Percentiles rank a stretch among this genome's conserved stretches.
Evolutionary conservation across 2,329 filamentous ascomycete species (phyloP).

Genomic region (Claviceps sp.): DNA sequence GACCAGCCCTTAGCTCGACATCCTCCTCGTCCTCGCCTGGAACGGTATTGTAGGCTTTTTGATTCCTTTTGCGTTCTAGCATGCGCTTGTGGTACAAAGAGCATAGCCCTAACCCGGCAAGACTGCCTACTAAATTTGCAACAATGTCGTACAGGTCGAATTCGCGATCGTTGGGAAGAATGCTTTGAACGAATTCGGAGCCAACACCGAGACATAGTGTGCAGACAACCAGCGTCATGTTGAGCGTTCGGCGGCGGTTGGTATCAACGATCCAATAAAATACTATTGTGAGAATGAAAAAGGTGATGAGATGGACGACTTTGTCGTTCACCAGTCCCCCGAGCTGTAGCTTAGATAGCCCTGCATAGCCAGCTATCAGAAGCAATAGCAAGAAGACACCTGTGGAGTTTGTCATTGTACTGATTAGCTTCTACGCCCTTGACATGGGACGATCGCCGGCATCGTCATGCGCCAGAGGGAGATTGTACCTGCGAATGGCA

Average conservation of each 20-base stretch:
- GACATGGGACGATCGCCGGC: background rate
- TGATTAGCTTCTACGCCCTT: background rate
- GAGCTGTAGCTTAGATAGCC: slow-evolving; percentile 53
- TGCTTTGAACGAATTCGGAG: slow-evolving; percentile 61
- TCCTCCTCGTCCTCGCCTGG: slow-evolving; percentile 52
- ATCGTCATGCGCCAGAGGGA: background rate
- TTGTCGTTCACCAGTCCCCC: slow-evolving; percentile 67
- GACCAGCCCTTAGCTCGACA: slow-evolving; percentile 63
- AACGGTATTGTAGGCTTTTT: slow-evolving; percentile 58
- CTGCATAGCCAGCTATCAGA: slow-evolving; percentile 63
- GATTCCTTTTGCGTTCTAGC: slow-evolving; percentile 71
- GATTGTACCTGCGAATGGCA: slow-evolving; percentile 3
- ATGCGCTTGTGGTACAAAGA: slow-evolving; percentile 93
- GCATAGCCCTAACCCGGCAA: slow-evolving; percentile 58
- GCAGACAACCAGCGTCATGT: slow-evolving; percentile 71
- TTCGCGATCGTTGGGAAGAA: slow-evolving; percentile 58
- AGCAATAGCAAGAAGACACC: slow-evolving; percentile 58
- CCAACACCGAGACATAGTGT: slow-evolving; percentile 58
- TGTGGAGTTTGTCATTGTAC: slow-evolving; percentile 21
- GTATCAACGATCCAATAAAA: slow-evolving; percentile 99
- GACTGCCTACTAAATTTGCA: slow-evolving; percentile 73
- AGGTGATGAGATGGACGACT: slow-evolving; percentile 70
- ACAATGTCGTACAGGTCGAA: slow-evolving; percentile 76
- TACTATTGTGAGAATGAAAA: slow-evolving; percentile 72
- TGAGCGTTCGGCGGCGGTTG: slow-evolving; percentile 67